Base-by-base conservation (phyloP, 139 green algal genomes). In the Volvox africanus region DNA sequence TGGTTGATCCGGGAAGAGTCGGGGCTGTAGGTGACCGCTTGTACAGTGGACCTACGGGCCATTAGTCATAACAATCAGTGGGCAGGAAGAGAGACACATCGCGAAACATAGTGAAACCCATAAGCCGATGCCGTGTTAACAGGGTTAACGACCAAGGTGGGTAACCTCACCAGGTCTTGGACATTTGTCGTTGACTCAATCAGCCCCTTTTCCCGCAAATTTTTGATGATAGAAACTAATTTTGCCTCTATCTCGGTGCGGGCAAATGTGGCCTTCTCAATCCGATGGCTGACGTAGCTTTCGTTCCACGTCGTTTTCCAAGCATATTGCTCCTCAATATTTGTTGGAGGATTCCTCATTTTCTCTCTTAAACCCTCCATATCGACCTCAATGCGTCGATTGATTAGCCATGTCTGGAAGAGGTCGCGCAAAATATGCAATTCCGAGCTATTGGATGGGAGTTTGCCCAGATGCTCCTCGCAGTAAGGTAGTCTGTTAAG, bases 1-100 rank as follows among this genome's bases (percentile, higher is more conserved):
- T 37, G 88, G 88, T 44, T 83, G 73, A 55, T 90, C 86, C 69
- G 86, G 86, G 30, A 44, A 90, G 50, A 90, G 86, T 14, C 32
- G 71, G 5, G 86, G 86, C 21, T 69, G 24, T 16, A 90, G 22
- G 32, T 90, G 86, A 0, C 30, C 86, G 21, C 73, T 75, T 1
- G 73, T 76, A 55, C 86, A 90, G 21, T 90, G 86, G 3, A 90
- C 86, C 86, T 90, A 75, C 61, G 65, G 22, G 3, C 16, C 77
- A n/a, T 44, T 28, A 61, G 50, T 9, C 75, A 55, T 20, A 61
- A 24, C 30, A 79, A 33, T 79, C 71, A 18, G 14, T 30, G 71
- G 71, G 26, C 71, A 32, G 28, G 30, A 32, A 73, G 21, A 73
- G 65, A 2, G 65, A 30, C 36, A 79, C 28, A 79, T 79, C n/a